Conservation (phyloP, 768 basidiomycete species). For the Rhodosporidiobolus odoratus region DNA sequence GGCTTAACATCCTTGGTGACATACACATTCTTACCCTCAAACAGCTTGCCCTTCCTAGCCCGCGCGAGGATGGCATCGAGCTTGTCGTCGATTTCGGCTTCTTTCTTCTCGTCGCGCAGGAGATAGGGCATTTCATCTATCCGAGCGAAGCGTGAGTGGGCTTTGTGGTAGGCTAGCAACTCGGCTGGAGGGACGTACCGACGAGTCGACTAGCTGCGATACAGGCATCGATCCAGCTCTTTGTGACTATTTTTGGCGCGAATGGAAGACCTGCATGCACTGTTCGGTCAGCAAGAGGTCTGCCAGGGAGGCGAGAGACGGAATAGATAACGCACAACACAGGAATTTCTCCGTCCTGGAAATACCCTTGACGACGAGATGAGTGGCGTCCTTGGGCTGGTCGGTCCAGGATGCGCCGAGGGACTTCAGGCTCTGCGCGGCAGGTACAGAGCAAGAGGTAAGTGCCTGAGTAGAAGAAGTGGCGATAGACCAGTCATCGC, state of each 20-base stretch:
- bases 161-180: background rate
- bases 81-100: slow-evolving; percentile 63
- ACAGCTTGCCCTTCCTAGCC: slow-evolving; percentile 59
- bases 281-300: background rate
- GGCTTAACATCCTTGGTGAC: slow-evolving; percentile 62
- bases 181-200: slow-evolving; percentile 52
- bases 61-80: slow-evolving; percentile 59
- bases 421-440: slow-evolving; percentile 56
- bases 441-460: background rate
- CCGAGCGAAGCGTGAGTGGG: background rate
- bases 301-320: background rate
- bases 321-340: slow-evolving; percentile 45
- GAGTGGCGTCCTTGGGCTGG: slow-evolving; percentile 66
- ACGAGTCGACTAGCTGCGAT: slow-evolving; percentile 58
- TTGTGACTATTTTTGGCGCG: slow-evolving; percentile 60
- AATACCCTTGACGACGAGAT: slow-evolving; percentile 64
- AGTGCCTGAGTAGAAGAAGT: background rate
- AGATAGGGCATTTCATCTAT: slow-evolving; percentile 62
- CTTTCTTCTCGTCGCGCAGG: slow-evolving; percentile 59
- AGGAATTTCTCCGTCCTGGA: slow-evolving; percentile 85
- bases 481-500: background rate
- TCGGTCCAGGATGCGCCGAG: slow-evolving; percentile 64
- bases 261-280: slow-evolving; percentile 54
- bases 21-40: slow-evolving; percentile 66
- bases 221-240: slow-evolving; percentile 64